A percentile compares a stretch with the other conserved stretches of the same genome.
Conservation (phyloP, 225 moss, liverwort and hornwort genomes). For the Sphagnum contortum region DNA sequence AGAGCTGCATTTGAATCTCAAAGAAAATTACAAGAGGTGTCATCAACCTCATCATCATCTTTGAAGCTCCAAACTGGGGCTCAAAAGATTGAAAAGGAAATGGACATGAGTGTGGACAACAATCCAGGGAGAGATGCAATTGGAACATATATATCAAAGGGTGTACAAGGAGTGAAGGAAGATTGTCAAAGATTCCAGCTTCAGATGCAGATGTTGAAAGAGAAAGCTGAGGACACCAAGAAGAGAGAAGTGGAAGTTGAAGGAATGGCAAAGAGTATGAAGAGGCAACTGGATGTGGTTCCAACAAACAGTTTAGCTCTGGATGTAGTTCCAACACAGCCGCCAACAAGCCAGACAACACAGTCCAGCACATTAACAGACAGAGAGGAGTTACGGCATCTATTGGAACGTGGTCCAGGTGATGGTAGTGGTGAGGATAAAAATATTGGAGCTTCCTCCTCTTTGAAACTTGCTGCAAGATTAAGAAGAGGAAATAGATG, state of each 20-base stretch:
- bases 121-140: slow-evolving; percentile 18
- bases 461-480: not conserved
- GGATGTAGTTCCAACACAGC: too few species aligned
- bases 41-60: too few species aligned
- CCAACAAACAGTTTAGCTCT: too few species aligned
- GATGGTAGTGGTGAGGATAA: not conserved
- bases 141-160: slow-evolving; percentile 27
- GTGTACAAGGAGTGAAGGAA: slow-evolving; percentile 55
- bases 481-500: not conserved
- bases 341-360: not conserved
- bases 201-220: slow-evolving; percentile 71
- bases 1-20: too few species aligned
- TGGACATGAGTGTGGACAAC: slow-evolving; percentile 11
- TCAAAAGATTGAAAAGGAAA: not conserved
- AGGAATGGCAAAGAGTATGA: slow-evolving; percentile 18
- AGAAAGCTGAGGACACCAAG: slow-evolving; percentile 49
- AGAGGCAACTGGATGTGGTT: not conserved
- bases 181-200: slow-evolving; percentile 66
- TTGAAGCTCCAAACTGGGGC: too few species aligned
- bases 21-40: too few species aligned
- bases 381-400: not conserved
- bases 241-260: slow-evolving; percentile 40
- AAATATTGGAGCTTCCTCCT: not conserved
- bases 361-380: not conserved
- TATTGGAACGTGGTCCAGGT: not conserved